Base-by-base conservation (phyloP, 164 flowering plant genomes). In the Chimonanthus salicifolius region DNA sequence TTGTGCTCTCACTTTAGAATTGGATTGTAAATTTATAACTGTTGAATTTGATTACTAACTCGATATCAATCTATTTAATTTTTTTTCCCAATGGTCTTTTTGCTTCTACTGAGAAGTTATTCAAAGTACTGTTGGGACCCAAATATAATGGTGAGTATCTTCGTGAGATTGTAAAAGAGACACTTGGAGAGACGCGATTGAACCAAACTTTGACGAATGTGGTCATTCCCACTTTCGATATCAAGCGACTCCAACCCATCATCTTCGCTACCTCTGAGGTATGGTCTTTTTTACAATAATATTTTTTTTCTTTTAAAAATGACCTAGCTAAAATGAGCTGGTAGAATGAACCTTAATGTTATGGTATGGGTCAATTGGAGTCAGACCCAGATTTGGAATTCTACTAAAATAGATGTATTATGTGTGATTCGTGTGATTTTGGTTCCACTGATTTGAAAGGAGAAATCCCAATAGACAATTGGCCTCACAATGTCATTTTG, bases 171-270 rank as follows among this genome's bases (percentile, higher is more conserved):
- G 7, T 74, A 5, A 51, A 11, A 49, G 60, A 70, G 3, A 66
- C 63, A n/a, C 65, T 85, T 7, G 78, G 82, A 11, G 70, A 76
- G 2, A 76, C 75, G 47, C 77, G 71, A 74, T 58, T 86, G 75
- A 77, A 77, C 68, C 66, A 86, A 20, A 74, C 85, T 15, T 68
- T 87, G 44, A 85, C 89, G 1, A 78, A 77, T 60, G 81, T 83
- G 0, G 88, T 84, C 44, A 74, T 86, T 62, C 83, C 87, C 5
- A 78, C 86, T 45, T 86, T 84, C 44, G 89, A 86, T 72, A 77
- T 80, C 45, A 74, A 77, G 73, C 49, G 20, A 65, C 71, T 77
- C 51, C 82, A 77, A 73, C 82, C 80, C 2, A 50, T 66, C 69
- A 72, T 77, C 58, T 80, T 77, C 71, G 74, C 82, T 58, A 60